A percentile compares a stretch with the other conserved stretches of the same genome.
Evolutionary conservation across 441 rosid genomes (phyloP).

Genomic region (Gossypium schwendimanii): DNA sequence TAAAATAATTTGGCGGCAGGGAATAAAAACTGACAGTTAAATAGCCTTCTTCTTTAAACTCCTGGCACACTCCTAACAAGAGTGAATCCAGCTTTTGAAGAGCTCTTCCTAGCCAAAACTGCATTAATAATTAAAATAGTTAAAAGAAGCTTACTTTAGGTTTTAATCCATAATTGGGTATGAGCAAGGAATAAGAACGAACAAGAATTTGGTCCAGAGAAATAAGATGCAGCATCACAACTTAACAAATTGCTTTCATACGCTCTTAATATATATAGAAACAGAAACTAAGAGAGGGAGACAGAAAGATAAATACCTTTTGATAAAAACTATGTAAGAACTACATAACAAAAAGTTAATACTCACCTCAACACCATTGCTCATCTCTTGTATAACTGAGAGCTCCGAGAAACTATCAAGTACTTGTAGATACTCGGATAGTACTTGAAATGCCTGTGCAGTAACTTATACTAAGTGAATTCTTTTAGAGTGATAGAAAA

Average conservation of each 20-base stretch:
- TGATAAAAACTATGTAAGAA: background rate
- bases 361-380: constrained; percentile 89
- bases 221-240: constrained; percentile 8
- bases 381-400: constrained; percentile 85
- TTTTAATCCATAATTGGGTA: background rate
- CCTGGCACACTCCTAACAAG: constrained; percentile 87
- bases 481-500: constrained; percentile 9
- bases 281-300: background rate
- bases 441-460: constrained; percentile 88
- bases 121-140: constrained; percentile 22
- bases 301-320: background rate
- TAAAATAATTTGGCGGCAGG: constrained; percentile 2
- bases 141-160: constrained; percentile 19
- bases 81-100: constrained; percentile 94
- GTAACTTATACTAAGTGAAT: constrained; percentile 17
- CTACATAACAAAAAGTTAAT: constrained; percentile 2
- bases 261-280: background rate
- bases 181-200: constrained; percentile 13
- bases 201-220: background rate
- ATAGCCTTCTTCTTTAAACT: constrained; percentile 81
- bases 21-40: constrained; percentile 57
- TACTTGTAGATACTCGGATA: constrained; percentile 91
- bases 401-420: constrained; percentile 83
- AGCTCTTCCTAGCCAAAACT: constrained; percentile 97
- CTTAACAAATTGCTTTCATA: background rate